Conservation (phyloP, 495 filamentous ascomycete species). For the Penicillium roqueforti region DNA sequence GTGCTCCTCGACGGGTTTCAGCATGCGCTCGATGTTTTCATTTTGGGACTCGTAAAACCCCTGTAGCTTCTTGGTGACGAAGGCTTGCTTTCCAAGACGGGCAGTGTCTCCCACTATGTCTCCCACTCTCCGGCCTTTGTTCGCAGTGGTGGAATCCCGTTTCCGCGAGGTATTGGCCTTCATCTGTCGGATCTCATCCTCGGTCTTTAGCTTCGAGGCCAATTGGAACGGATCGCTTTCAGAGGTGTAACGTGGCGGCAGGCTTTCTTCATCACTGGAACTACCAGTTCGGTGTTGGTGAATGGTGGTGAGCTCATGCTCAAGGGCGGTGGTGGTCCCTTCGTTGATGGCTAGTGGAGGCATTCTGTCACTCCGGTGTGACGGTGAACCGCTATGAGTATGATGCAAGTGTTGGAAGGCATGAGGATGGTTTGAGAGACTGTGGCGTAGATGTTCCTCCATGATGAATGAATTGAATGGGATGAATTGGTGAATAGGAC, state of each 20-base stretch:
- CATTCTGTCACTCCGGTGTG: constrained; percentile 22
- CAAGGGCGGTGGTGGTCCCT: constrained; percentile 37
- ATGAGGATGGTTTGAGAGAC: constrained; percentile 34
- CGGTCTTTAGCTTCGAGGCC: constrained; percentile 70
- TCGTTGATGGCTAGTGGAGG: constrained; percentile 25
- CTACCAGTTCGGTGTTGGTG: constrained; percentile 28
- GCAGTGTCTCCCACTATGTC: constrained; percentile 16
- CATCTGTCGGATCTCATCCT: constrained; percentile 73
- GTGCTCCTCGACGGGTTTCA: constrained; percentile 93
- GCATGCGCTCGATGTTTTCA: constrained; percentile 82
- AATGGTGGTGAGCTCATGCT: constrained; percentile 19
- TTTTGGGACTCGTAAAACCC: constrained; percentile 91
- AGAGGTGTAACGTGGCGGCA: constrained; percentile 52
- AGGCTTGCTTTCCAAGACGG: constrained; percentile 26
- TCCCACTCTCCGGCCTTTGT: constrained; percentile 29
- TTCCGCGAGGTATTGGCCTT: constrained; percentile 80
- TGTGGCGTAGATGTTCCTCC: constrained; percentile 40
- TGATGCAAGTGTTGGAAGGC: constrained; percentile 23
- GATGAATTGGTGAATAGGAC: not conserved
- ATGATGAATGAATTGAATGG: constrained; percentile 15
- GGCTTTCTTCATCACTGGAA: constrained; percentile 60
- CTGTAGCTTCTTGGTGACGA: constrained; percentile 59
- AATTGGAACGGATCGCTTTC: constrained; percentile 80
- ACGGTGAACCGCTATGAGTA: constrained; percentile 18
- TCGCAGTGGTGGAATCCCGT: constrained; percentile 50